These are phyloP conservation scores for Mortierella polycephala DNA, from an alignment of 371 early-diverging fungal genomes.

Conservation along the genomic window DNA sequence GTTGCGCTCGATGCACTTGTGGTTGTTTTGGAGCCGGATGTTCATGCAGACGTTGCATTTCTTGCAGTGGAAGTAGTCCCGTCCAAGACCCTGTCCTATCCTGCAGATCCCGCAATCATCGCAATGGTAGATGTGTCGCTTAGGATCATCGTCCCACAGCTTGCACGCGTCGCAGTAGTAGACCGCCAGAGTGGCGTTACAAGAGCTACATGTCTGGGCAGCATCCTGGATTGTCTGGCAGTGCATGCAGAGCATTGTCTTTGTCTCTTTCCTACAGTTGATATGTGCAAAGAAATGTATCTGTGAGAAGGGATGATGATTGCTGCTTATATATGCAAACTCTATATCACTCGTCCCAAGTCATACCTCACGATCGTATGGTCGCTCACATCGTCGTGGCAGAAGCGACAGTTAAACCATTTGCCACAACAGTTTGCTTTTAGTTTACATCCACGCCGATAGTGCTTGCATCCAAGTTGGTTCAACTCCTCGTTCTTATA, in stretches of 20 bases:
- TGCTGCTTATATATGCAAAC: too few species aligned
- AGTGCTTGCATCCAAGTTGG: constrained; percentile 92
- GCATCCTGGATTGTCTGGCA: constrained; percentile 88
- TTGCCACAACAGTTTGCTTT: constrained; percentile 93
- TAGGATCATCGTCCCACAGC: constrained; percentile 90
- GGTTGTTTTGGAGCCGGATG: constrained; percentile 75
- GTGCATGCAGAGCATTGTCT: constrained; percentile 93
- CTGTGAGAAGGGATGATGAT: too few species aligned
- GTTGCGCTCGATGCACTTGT: constrained; percentile 94
- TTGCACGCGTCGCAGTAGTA: constrained; percentile 96
- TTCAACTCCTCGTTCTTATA: constrained; percentile 61
- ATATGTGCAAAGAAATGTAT: not conserved
- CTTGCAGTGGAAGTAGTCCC: constrained; percentile 94
- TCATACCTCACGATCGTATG: constrained; percentile 89
- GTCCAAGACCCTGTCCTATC: constrained; percentile 81
- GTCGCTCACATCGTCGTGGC: constrained; percentile 91
- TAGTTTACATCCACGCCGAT: constrained; percentile 87
- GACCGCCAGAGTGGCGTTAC: constrained; percentile 69
- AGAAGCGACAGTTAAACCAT: constrained; percentile 94
- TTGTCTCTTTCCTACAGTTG: constrained; percentile 70
- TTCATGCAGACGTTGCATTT: constrained; percentile 95
- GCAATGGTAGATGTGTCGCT: constrained; percentile 92
- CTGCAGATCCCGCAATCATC: constrained; percentile 94
- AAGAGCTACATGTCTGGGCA: constrained; percentile 77
- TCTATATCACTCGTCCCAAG: too few species aligned